phyloP scores from a whole-genome alignment of 768 basidiomycete genomes.

The Kwoniella dendrophila region DNA sequence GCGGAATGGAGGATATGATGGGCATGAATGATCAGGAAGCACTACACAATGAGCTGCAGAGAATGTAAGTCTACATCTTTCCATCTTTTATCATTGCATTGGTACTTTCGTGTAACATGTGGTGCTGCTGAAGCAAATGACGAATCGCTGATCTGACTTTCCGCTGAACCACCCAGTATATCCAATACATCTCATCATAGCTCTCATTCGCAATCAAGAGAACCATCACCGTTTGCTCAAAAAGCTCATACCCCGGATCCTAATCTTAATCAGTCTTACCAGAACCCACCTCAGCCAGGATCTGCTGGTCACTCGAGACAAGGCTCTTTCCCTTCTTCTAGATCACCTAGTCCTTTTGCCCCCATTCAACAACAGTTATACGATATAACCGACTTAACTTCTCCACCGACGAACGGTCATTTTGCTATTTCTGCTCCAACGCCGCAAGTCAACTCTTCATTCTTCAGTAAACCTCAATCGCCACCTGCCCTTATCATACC shows the following conservation, averaged over 20 bases:
- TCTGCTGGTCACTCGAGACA: slow-evolving; percentile 20
- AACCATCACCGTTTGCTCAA: slow-evolving; percentile 25
- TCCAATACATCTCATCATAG: slow-evolving; percentile 27
- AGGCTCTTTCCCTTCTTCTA: slow-evolving; percentile 21
- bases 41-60: slow-evolving; percentile 24
- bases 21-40: slow-evolving; percentile 20
- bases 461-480: slow-evolving; percentile 44
- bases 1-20: slow-evolving; percentile 16
- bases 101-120: no score
- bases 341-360: slow-evolving; percentile 33
- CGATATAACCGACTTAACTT: slow-evolving; percentile 18
- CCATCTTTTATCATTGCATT: no score
- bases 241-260: slow-evolving; percentile 15
- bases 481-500: slow-evolving; percentile 49
- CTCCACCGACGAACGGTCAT: slow-evolving; percentile 19
- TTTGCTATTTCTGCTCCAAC: slow-evolving; percentile 19
- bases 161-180: slow-evolving; percentile 10
- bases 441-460: slow-evolving; percentile 26
- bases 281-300: slow-evolving; percentile 12
- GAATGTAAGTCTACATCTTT: slow-evolving; percentile 22
- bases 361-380: slow-evolving; percentile 6
- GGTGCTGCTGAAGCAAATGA: no score
- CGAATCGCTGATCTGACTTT: not conserved
- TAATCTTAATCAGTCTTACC: slow-evolving; percentile 8
- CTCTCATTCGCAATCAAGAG: slow-evolving; percentile 23